Percentiles rank a stretch among this genome's conserved stretches.
phyloP scores from a whole-genome alignment of 495 filamentous ascomycete species.

The Talaromyces thailandensis region DNA sequence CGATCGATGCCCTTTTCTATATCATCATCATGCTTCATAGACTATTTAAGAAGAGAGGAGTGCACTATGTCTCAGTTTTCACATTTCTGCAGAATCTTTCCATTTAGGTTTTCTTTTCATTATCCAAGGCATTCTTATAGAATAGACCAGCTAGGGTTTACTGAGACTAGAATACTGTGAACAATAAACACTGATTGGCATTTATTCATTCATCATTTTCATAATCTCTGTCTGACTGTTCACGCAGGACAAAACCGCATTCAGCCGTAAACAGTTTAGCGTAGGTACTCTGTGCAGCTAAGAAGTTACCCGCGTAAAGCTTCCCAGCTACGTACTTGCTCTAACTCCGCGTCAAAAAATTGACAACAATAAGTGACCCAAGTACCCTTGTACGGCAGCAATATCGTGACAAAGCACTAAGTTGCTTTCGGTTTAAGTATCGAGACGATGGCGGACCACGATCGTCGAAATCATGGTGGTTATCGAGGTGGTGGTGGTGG shows the following conservation, averaged over 20 bases:
- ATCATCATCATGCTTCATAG: not conserved
- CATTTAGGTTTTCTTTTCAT: not conserved
- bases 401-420: not conserved
- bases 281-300: not conserved
- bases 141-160: not conserved
- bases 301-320: not conserved
- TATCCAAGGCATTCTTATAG: not conserved
- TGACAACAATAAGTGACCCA: not conserved
- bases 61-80: not conserved
- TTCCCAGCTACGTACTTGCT: not conserved
- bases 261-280: not conserved
- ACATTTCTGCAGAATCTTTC: not conserved
- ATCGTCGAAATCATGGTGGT: slow-evolving; percentile 46
- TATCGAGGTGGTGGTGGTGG: slow-evolving; percentile 46
- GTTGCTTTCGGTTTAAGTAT: not conserved
- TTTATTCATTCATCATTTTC: not conserved
- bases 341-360: not conserved
- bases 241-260: not conserved
- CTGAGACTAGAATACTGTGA: not conserved
- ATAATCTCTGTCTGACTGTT: not conserved
- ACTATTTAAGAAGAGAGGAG: not conserved
- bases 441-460: slow-evolving; percentile 65
- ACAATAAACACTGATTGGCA: not conserved
- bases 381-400: not conserved
- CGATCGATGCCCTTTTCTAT: no score